Conservation (phyloP, 2,329 filamentous ascomycete genomes). For the Hymenoscyphus repandus region DNA sequence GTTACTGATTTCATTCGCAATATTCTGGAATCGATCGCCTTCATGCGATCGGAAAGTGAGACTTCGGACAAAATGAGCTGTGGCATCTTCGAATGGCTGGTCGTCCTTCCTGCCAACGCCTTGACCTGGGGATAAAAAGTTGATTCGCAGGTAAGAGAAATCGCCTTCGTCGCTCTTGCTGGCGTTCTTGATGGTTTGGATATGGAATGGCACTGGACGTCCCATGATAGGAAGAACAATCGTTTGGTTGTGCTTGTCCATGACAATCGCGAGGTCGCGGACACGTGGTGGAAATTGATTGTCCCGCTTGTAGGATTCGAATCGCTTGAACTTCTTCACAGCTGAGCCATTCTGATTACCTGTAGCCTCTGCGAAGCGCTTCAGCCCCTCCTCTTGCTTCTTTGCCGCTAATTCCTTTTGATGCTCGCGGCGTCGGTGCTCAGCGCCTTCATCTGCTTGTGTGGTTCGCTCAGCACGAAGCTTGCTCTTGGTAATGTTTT, state of each 20-base stretch:
- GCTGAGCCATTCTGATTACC: conserved; percentile 83
- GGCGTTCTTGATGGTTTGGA: conserved; percentile 97
- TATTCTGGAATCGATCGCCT: conserved; percentile 81
- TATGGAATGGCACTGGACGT: conserved; percentile 94
- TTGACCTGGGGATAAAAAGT: conserved; percentile 94
- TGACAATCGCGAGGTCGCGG: conserved; percentile 81
- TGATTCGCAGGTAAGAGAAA: conserved; percentile 90
- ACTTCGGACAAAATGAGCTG: conserved; percentile 91
- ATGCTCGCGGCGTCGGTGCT: conserved; percentile 81
- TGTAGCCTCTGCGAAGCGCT: conserved; percentile 79
- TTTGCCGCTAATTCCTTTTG: conserved; percentile 84
- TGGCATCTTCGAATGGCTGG: conserved; percentile 93
- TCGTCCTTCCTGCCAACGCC: conserved; percentile 97
- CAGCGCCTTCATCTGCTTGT: conserved; percentile 83
- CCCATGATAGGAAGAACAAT: conserved; percentile 96
- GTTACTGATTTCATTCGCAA: conserved; percentile 89
- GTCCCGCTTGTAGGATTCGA: conserved; percentile 97
- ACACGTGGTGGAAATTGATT: conserved; percentile 83
- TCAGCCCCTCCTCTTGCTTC: conserved; percentile 85
- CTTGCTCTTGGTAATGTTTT: conserved; percentile 92
- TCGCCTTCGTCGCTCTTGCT: conserved; percentile 96
- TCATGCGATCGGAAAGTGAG: conserved; percentile 92
- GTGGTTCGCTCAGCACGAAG: conserved; percentile 86
- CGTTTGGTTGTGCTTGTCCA: conserved; percentile 85
- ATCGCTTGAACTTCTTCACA: conserved; percentile 97